Percentiles rank a stretch among this genome's conserved stretches.
phyloP scores from a whole-genome alignment of 148 eudicot species.

The Rhododendron simsii region DNA sequence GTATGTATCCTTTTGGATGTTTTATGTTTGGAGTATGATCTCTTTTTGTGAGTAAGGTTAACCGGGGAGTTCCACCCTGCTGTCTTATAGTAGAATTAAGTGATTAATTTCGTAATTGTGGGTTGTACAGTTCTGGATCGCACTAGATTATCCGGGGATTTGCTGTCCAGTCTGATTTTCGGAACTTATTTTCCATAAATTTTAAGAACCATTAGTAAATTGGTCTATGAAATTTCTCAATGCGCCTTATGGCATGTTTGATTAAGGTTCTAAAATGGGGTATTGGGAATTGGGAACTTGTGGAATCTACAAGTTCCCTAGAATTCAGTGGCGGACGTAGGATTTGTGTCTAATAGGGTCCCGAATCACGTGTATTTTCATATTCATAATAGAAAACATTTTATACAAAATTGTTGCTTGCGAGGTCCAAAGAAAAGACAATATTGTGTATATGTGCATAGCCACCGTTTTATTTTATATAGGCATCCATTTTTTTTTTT shows the following conservation, averaged over 20 bases:
- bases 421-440: too few species aligned
- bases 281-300: neutral
- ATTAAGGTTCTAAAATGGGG: neutral
- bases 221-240: neutral
- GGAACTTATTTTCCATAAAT: neutral
- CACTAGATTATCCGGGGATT: neutral
- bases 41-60: neutral
- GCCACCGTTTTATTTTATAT: too few species aligned
- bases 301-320: too few species aligned
- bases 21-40: neutral
- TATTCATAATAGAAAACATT: too few species aligned
- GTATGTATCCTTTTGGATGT: constrained; percentile 72
- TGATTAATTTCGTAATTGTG: neutral
- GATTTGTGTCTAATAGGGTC: too few species aligned
- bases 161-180: neutral
- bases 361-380: too few species aligned
- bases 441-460: too few species aligned
- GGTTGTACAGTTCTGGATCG: neutral
- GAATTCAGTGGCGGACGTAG: too few species aligned
- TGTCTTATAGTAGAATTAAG: neutral
- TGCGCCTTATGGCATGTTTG: neutral
- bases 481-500: too few species aligned
- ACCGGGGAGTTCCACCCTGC: neutral
- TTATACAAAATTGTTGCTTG: too few species aligned
- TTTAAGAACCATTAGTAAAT: neutral